Percentiles rank a stretch among this genome's conserved stretches.
Conservation (phyloP, 2,329 filamentous ascomycete species). For the Tympanopsis confertula region DNA sequence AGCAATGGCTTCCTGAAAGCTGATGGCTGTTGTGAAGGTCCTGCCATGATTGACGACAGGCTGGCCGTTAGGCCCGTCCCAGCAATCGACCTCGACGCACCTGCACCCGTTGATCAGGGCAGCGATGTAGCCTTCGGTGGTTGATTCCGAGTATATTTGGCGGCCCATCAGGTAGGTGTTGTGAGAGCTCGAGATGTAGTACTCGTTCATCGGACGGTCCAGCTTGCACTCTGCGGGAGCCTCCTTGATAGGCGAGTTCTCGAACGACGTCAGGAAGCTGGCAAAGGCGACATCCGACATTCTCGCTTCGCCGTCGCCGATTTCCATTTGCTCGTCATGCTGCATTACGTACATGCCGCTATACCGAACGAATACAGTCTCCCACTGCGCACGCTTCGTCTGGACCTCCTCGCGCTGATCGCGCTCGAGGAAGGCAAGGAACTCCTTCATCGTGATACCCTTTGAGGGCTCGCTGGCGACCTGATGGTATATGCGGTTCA, state of each 20-base stretch:
- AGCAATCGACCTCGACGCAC: conserved; percentile 95
- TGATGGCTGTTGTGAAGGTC: conserved; percentile 77
- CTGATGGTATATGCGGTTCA: conserved; percentile 60
- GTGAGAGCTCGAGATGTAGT: conserved; percentile 96
- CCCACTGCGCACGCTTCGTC: conserved; percentile 54
- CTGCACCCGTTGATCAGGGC: conserved; percentile 81
- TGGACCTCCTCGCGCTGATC: conserved; percentile 69
- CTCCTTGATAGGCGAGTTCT: conserved; percentile 57
- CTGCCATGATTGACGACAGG: conserved; percentile 85
- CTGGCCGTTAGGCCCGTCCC: conserved; percentile 81
- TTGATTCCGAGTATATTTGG: conserved; percentile 81
- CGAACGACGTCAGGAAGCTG: conserved; percentile 62
- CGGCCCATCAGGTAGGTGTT: conserved; percentile 92
- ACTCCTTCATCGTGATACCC: conserved; percentile 62
- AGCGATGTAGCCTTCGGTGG: conserved; percentile 87
- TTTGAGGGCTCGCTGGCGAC: conserved; percentile 43
- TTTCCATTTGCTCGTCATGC: conserved; percentile 28
- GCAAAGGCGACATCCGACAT: conserved; percentile 75
- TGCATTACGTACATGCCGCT: conserved; percentile 43
- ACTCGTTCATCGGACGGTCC: conserved; percentile 83
- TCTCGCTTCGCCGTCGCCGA: conserved; percentile 32
- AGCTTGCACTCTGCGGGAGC: conserved; percentile 52
- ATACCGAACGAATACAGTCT: conserved; percentile 59
- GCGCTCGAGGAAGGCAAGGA: conserved; percentile 62
- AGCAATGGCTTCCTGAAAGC: conserved; percentile 81